Evolutionary conservation across 176 grass and related monocot genomes (phyloP).

Genomic region (Raddia distichophylla): DNA sequence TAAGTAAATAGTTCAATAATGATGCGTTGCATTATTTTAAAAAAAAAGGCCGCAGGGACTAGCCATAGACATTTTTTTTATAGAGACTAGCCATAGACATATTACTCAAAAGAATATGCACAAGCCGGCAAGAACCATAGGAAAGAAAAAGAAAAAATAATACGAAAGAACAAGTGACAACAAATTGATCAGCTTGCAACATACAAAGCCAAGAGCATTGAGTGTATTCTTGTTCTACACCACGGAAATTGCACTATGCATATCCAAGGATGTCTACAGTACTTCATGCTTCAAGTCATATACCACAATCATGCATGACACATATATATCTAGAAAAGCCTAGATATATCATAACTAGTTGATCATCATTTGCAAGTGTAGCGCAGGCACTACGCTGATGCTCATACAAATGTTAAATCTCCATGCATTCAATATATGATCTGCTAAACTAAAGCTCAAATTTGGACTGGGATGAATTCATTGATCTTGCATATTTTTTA

Average conservation of each 20-base stretch:
- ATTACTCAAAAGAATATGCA: too few relatives aligned
- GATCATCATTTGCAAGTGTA: background rate
- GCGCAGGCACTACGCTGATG: background rate
- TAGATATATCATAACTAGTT: background rate
- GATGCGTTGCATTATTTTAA: background rate
- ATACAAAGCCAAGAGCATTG: too few relatives aligned
- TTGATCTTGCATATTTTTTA: background rate
- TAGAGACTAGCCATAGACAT: too few relatives aligned
- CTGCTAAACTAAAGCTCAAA: background rate
- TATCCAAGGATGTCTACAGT: background rate
- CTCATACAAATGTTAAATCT: background rate
- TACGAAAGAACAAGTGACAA: too few relatives aligned
- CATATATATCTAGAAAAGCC: background rate
- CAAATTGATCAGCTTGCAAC: too few relatives aligned
- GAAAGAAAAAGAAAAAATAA: too few relatives aligned
- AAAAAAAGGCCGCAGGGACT: too few relatives aligned
- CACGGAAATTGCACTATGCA: background rate
- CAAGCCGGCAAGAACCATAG: too few relatives aligned
- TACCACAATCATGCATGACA: background rate
- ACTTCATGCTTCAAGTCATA: background rate
- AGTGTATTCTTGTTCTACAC: background rate
- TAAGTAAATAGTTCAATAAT: background rate
- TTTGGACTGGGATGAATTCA: background rate
- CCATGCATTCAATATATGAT: background rate
- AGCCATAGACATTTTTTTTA: too few relatives aligned